Evolutionary conservation across 352 stramenopile genomes (phyloP).

Genomic region (Phytophthora pluvialis): DNA sequence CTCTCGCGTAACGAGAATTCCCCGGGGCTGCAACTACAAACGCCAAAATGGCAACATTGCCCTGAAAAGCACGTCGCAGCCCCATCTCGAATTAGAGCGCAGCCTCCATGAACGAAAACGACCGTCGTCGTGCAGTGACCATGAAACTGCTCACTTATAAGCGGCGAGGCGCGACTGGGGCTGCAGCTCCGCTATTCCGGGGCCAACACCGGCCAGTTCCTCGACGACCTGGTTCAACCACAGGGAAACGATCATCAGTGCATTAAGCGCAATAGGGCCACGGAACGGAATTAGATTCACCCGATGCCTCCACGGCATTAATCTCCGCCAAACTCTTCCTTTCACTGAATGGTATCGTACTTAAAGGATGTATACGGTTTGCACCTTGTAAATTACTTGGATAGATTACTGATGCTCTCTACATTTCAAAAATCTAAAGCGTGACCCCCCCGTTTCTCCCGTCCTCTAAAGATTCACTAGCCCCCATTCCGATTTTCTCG

Average conservation of each 20-base stretch:
- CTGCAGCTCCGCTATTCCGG: constrained; percentile 22
- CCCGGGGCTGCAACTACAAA: constrained; percentile 26
- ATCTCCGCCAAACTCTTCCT: constrained; percentile 2
- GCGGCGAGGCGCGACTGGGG: constrained; percentile 4
- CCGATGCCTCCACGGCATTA: constrained; percentile 7
- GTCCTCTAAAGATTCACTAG: neutral
- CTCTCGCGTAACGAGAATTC: constrained; percentile 16
- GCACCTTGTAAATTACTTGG: neutral
- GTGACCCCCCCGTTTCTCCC: neutral
- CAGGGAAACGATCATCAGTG: neutral
- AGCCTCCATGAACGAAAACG: constrained; percentile 28
- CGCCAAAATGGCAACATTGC: constrained; percentile 29
- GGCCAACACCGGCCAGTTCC: constrained; percentile 7
- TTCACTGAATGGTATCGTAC: no score
- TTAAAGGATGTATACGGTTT: no score
- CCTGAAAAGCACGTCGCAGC: constrained; percentile 29
- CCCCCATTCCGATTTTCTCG: neutral
- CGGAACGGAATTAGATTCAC: constrained; percentile 9
- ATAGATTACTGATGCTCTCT: neutral
- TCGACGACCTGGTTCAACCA: constrained; percentile 30
- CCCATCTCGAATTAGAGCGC: constrained; percentile 45
- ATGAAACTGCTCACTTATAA: constrained; percentile 34
- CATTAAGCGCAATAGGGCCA: neutral
- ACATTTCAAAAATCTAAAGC: neutral
- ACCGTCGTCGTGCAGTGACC: constrained; percentile 14